A percentile compares a stretch with the other conserved stretches of the same genome.
phyloP scores from a whole-genome alignment of 2,329 filamentous ascomycete species.

The Penicillium sp. region DNA sequence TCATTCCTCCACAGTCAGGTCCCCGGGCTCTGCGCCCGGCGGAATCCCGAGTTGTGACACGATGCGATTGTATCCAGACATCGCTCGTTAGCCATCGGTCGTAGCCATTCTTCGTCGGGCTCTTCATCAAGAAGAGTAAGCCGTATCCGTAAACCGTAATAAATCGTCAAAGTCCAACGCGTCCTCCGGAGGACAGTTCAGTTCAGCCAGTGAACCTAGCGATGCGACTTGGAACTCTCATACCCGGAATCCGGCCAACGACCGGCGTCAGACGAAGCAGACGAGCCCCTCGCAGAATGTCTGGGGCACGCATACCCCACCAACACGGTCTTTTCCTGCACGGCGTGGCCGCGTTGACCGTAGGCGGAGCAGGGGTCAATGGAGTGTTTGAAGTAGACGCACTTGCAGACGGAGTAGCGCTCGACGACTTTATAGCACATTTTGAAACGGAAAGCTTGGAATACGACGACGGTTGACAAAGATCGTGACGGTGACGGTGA shows the following conservation, averaged over 20 bases:
- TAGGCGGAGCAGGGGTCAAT: slow-evolving; percentile 78
- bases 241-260: slow-evolving; percentile 27
- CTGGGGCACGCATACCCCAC: slow-evolving; percentile 75
- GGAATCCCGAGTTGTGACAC: background rate
- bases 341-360: slow-evolving; percentile 67
- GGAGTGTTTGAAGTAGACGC: slow-evolving; percentile 83
- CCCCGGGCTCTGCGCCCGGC: background rate
- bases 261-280: slow-evolving; percentile 8
- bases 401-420: slow-evolving; percentile 80
- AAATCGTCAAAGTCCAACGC: background rate
- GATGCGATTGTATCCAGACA: background rate
- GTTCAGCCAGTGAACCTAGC: slow-evolving; percentile 18
- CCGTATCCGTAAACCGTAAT: no score
- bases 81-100: background rate
- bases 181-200: background rate
- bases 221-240: slow-evolving; percentile 11
- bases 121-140: background rate
- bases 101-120: background rate
- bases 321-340: slow-evolving; percentile 73
- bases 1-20: background rate
- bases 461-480: background rate
- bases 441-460: slow-evolving; percentile 23
- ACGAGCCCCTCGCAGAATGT: slow-evolving; percentile 43
- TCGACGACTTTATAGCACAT: slow-evolving; percentile 92
- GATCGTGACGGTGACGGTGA: background rate